These are phyloP conservation scores for Atkinsonella texensis DNA, from an alignment of 2,329 filamentous ascomycete genomes.

Conservation along the genomic window DNA sequence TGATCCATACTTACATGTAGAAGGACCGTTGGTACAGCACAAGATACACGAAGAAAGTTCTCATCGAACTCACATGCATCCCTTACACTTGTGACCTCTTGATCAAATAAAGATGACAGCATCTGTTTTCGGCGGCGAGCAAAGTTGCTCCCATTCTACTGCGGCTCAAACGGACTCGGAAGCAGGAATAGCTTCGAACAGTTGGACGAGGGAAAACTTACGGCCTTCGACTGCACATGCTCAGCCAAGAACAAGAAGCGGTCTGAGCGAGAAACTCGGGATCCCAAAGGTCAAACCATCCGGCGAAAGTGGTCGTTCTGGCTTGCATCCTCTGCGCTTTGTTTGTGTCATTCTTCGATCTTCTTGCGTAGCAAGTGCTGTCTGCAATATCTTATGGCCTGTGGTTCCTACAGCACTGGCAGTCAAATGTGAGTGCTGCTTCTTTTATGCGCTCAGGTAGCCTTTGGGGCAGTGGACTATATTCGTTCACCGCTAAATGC, in stretches of 20 bases:
- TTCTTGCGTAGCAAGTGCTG: slow-evolving; percentile 30
- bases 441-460: neutral
- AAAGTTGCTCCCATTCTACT: no score
- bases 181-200: no score
- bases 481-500: slow-evolving; percentile 3
- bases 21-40: no score
- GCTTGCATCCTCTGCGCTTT: slow-evolving; percentile 32
- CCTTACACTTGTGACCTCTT: no score
- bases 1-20: no score
- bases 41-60: no score
- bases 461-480: neutral
- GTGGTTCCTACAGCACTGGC: slow-evolving; percentile 36
- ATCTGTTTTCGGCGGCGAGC: no score
- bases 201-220: neutral
- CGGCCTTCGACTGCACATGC: neutral
- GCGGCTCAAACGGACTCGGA: no score
- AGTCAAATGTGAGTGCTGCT: slow-evolving; percentile 21
- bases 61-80: no score
- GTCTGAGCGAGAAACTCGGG: neutral
- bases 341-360: slow-evolving; percentile 30
- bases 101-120: no score
- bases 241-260: neutral
- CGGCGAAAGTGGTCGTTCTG: slow-evolving; percentile 34
- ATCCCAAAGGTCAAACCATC: slow-evolving; percentile 13
- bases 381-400: slow-evolving; percentile 39